Evolutionary conservation across 73 alveolate species (phyloP).

Genomic region (Paraurostyla sp.): DNA sequence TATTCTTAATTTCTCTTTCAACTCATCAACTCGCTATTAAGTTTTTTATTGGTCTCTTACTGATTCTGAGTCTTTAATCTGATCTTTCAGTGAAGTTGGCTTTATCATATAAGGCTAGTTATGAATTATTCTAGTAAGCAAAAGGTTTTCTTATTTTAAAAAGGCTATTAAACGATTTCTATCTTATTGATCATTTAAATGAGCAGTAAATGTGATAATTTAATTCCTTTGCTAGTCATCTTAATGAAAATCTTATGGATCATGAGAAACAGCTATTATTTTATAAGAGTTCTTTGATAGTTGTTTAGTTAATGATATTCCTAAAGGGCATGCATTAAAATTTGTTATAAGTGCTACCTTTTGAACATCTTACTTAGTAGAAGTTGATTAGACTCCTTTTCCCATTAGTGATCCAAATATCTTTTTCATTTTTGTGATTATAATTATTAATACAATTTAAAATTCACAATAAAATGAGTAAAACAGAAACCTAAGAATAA

Average conservation of each 20-base stretch:
- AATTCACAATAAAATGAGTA: neutral
- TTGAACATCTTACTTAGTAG: neutral
- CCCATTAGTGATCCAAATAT: neutral
- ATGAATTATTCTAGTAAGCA: neutral
- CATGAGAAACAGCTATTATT: constrained; percentile 5
- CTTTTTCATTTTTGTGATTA: constrained; percentile 21
- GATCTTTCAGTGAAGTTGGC: constrained; percentile 27
- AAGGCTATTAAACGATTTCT: constrained; percentile 57
- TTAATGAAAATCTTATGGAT: neutral
- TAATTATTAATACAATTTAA: constrained; percentile 1
- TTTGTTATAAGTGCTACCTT: constrained; percentile 29
- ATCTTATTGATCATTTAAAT: constrained; percentile 33
- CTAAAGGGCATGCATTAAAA: constrained; percentile 57
- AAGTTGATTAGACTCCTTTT: neutral
- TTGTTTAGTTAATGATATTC: neutral
- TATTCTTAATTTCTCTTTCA: constrained; percentile 48
- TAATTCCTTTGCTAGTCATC: neutral
- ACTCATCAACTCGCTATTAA: constrained; percentile 4
- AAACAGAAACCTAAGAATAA: neutral
- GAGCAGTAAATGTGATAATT: constrained; percentile 16
- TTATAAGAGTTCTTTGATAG: neutral
- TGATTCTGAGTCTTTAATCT: neutral
- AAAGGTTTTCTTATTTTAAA: constrained; percentile 7
- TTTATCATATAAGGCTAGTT: constrained; percentile 54
- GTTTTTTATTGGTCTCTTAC: neutral